Evolutionary conservation across 2,329 filamentous ascomycete genomes (phyloP), one percentile per base, ranked within the genome.

Genomic region (Diaporthe sp.): DNA sequence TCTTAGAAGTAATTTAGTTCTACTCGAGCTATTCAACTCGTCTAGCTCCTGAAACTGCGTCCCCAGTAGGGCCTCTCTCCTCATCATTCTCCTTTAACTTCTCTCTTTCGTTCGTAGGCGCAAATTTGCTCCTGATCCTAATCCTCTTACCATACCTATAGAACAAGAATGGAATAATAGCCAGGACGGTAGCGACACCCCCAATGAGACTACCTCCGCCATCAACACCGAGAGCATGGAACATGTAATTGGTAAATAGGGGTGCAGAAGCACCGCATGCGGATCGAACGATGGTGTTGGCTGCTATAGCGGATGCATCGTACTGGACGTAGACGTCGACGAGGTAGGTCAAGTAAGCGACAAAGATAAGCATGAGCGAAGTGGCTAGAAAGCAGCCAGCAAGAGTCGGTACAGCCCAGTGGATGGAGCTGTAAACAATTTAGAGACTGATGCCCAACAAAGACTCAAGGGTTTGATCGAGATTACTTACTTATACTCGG

Each of bases 81-180:
- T 10, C 42, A 35, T 53, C 53, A n/a, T 69, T 27, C 8, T 42
- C 5, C 25, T 39, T 22, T 9, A 44, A 22, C n/a, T n/a, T 35
- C n/a, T 42, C 50, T 30, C 37, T 50, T 17, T 37, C 53, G 0
- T 37, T 53, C 8, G 73, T 72, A 13, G 73, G 73, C 37, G 69
- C 69, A 35, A 75, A 75, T 13, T 27, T 39, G 32, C 50, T 59
- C 39, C 30, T 83, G 37, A 76, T 77, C 4, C 86, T 82, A 50
- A 88, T 85, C 12, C 77, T 55, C 73, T 81, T 81, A 30, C 87
- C 86, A 77, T 88, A 91, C 77, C 82, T 85, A 73, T 91, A 85
- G 77, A 92, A 91, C 2, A 87, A 79, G 78, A 92, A 91, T 0
- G 90, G 90, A 53, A 92, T 89, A 8, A 89, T 77, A 44, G 86